Conservation (phyloP, 352 stramenopile species). For the Globisporangium cystogenes region DNA sequence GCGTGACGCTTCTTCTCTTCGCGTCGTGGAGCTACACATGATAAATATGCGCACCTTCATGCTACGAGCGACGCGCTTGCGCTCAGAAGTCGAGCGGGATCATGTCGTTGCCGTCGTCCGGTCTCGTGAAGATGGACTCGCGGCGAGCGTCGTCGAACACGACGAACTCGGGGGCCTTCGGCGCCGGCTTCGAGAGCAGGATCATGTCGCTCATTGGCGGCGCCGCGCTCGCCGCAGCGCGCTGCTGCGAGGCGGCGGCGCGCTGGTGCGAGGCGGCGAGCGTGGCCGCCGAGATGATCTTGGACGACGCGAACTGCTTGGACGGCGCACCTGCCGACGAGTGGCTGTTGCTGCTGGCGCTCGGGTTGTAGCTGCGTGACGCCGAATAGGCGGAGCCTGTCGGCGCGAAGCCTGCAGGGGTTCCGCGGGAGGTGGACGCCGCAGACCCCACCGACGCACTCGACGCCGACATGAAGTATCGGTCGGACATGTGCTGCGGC, state of each 20-base stretch:
- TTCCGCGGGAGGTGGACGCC: neutral
- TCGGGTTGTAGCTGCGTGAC: neutral
- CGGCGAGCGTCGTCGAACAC: constrained; percentile 30
- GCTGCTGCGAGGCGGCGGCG: neutral
- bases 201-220: constrained; percentile 21
- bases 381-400: neutral
- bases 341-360: constrained; percentile 1
- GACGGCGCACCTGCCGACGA: neutral
- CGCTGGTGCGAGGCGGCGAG: constrained; percentile 1
- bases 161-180: constrained; percentile 29
- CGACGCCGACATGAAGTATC: neutral
- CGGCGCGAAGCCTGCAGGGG: neutral
- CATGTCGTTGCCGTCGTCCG: constrained; percentile 40
- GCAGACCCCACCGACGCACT: neutral
- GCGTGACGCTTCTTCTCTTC: neutral
- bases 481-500: neutral
- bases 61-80: neutral
- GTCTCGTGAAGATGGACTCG: constrained; percentile 23
- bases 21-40: neutral
- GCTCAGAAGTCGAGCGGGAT: constrained; percentile 42
- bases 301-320: constrained; percentile 8
- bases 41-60: neutral
- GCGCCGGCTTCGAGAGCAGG: constrained; percentile 13
- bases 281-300: constrained; percentile 12
- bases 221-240: neutral